A percentile compares a stretch with the other conserved stretches of the same genome.
phyloP scores from a whole-genome alignment of 2,329 filamentous ascomycete genomes.

The Trichoderma afroharzianum region DNA sequence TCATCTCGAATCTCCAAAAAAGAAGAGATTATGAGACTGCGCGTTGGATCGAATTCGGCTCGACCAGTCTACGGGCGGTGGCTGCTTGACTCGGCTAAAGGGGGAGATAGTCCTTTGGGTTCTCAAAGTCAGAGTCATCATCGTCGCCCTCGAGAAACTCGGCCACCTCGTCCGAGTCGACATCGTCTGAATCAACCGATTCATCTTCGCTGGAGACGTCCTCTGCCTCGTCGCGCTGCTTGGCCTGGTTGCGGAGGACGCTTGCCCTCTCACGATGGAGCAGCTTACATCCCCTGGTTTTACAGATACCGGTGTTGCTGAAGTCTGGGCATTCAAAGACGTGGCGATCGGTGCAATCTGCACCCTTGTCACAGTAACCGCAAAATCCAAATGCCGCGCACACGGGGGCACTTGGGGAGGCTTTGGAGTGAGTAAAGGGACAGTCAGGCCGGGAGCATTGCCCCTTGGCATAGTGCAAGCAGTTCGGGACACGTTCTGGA shows the following conservation, averaged over 20 bases:
- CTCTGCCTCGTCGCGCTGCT: conserved; percentile 53
- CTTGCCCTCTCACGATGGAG: conserved; percentile 86
- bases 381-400: conserved; percentile 81
- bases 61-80: neutral
- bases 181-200: conserved; percentile 68
- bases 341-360: conserved; percentile 74
- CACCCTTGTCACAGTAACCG: conserved; percentile 85
- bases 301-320: conserved; percentile 84
- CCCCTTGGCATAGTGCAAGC: conserved; percentile 84
- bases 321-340: conserved; percentile 93
- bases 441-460: conserved; percentile 85
- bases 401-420: conserved; percentile 72
- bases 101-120: conserved; percentile 57
- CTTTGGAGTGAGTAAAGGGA: conserved; percentile 79
- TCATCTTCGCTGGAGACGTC: conserved; percentile 79
- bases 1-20: neutral
- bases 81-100: conserved; percentile 27
- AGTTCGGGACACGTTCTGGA: conserved; percentile 80
- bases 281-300: conserved; percentile 75
- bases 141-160: conserved; percentile 59
- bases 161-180: conserved; percentile 72
- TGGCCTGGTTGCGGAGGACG: conserved; percentile 66
- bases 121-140: conserved; percentile 53
- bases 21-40: neutral
- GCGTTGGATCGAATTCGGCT: neutral